Conservation (phyloP, 2,329 filamentous ascomycete species). For the Leptographium radiaticola region DNA sequence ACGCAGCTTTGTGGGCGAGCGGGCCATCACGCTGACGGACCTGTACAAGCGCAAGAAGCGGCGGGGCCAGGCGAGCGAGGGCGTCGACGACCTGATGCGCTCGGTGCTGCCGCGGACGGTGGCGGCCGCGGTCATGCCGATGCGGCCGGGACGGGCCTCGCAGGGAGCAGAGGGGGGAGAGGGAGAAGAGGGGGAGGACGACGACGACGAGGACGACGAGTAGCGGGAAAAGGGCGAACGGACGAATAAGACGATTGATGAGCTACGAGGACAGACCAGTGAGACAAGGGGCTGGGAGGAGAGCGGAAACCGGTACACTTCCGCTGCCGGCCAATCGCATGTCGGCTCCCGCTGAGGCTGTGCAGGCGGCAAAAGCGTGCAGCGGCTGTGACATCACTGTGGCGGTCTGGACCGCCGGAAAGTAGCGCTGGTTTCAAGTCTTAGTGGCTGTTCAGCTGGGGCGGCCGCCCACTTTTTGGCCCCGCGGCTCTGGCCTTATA, state of each 20-base stretch:
- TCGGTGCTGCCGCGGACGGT: slow-evolving; percentile 5
- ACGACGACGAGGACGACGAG: slow-evolving; percentile 14
- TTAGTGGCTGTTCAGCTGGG: neutral
- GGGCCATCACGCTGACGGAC: slow-evolving; percentile 40
- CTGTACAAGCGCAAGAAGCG: slow-evolving; percentile 31
- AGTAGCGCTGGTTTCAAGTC: neutral
- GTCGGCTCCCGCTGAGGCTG: neutral
- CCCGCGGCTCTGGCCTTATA: neutral
- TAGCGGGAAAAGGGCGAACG: neutral
- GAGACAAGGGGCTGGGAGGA: no score
- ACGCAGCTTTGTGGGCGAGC: slow-evolving; percentile 40
- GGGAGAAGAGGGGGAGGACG: slow-evolving; percentile 13
- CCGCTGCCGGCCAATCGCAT: neutral
- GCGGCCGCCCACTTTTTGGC: neutral
- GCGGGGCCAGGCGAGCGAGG: slow-evolving; percentile 21
- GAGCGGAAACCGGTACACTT: no score
- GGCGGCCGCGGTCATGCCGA: slow-evolving; percentile 10
- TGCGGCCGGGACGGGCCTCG: slow-evolving; percentile 12
- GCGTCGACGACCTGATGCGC: slow-evolving; percentile 22
- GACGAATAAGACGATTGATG: no score
- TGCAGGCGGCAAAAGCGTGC: neutral
- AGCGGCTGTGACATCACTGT: slow-evolving; percentile 3
- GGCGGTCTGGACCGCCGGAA: slow-evolving; percentile 1
- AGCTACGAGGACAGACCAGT: no score
- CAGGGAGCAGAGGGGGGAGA: slow-evolving; percentile 7